phyloP scores from a whole-genome alignment of 2,329 filamentous ascomycete species.

The Hirsutella thompsonii region DNA sequence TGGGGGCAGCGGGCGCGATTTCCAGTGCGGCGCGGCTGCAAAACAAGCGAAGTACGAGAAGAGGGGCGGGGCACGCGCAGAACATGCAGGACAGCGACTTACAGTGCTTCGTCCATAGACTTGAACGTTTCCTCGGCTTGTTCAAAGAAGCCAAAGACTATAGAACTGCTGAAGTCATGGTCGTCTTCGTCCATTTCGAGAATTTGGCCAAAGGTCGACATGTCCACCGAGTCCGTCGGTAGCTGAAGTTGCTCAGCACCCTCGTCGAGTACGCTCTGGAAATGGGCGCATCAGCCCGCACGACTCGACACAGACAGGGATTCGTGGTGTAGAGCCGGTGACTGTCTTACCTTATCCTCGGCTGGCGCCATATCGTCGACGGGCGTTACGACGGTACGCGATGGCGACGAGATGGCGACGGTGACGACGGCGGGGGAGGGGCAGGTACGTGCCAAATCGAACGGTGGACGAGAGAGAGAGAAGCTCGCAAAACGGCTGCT shows the following conservation, averaged over 20 bases:
- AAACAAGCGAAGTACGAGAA: not conserved
- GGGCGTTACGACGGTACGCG: not conserved
- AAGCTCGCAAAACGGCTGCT: not conserved
- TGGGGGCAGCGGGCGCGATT: too few relatives aligned
- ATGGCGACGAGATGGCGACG: not conserved
- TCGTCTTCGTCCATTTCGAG: conserved; percentile 95
- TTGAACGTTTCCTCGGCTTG: conserved; percentile 79
- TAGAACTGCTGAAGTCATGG: conserved; percentile 74
- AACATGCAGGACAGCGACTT: conserved; percentile 26
- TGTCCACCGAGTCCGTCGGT: conserved; percentile 67
- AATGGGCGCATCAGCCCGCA: not conserved
- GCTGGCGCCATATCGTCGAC: conserved; percentile 15
- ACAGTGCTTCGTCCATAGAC: conserved; percentile 77
- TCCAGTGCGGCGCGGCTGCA: too few relatives aligned
- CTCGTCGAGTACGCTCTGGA: conserved; percentile 30
- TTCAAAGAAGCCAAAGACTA: conserved; percentile 86
- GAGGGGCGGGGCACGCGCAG: not conserved
- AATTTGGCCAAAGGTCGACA: conserved; percentile 79
- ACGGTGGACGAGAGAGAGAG: not conserved
- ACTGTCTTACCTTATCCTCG: conserved; percentile 19
- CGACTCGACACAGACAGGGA: not conserved
- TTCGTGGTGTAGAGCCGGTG: not conserved
- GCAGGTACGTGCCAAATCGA: not conserved
- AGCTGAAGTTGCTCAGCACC: conserved; percentile 37
- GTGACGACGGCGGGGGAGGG: not conserved